Percentiles rank a stretch among this genome's conserved stretches.
These are phyloP conservation scores for Azolla pinnata DNA, from an alignment of 75 land plant species.

Conservation along the genomic window DNA sequence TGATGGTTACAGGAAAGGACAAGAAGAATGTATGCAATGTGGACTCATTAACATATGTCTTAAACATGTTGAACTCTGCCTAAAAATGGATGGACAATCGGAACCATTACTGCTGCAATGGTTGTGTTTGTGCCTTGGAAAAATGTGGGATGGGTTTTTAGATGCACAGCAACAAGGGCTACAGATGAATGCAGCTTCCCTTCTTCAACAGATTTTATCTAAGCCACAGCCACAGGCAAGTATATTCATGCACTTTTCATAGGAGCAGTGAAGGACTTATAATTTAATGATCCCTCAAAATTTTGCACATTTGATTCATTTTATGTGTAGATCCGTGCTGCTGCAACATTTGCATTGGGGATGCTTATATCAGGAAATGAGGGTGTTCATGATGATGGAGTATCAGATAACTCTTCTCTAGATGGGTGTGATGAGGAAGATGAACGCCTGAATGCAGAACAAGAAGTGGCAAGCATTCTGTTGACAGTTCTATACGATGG, in stretches of 20 bases:
- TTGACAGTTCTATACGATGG: slow-evolving; percentile 63
- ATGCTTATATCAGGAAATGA: slow-evolving; percentile 49
- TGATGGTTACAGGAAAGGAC: slow-evolving; percentile 78
- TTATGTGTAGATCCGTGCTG: slow-evolving; percentile 80
- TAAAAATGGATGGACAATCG: slow-evolving; percentile 39
- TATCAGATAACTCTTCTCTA: slow-evolving; percentile 17
- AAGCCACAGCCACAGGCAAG: slow-evolving; percentile 96
- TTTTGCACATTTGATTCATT: no score
- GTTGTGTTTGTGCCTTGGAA: slow-evolving; percentile 92
- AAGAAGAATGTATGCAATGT: slow-evolving; percentile 70
- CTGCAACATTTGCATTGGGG: slow-evolving; percentile 76
- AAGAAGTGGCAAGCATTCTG: slow-evolving; percentile 46
- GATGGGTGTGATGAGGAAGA: slow-evolving; percentile 70
- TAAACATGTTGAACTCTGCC: slow-evolving; percentile 60
- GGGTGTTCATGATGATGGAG: no score
- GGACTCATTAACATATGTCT: slow-evolving; percentile 60
- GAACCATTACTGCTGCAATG: slow-evolving; percentile 93
- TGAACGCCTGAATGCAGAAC: slow-evolving; percentile 50
- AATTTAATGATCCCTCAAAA: no score
- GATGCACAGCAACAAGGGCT: slow-evolving; percentile 60
- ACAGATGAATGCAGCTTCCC: slow-evolving; percentile 53
- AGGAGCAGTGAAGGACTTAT: no score
- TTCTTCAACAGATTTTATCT: slow-evolving; percentile 39
- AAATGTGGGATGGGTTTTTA: slow-evolving; percentile 83
- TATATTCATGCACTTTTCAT: no score